Percentiles rank a stretch among this genome's conserved stretches.
phyloP scores from a whole-genome alignment of 169 alveolate species.

The Perkinsus marinus region DNA sequence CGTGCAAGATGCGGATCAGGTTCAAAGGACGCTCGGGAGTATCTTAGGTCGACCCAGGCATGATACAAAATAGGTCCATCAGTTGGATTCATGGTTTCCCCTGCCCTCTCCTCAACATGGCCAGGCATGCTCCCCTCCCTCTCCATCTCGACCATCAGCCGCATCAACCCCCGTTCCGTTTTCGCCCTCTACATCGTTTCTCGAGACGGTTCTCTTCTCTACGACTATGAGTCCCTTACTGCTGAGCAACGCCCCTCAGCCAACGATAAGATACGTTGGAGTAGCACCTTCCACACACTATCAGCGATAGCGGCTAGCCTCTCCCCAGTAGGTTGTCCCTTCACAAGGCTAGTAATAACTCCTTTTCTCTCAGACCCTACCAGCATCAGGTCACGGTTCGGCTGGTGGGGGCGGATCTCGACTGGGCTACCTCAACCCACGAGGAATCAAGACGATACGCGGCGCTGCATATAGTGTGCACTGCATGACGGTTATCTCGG shows the following conservation, averaged over 20 bases:
- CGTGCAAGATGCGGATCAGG: too few relatives aligned
- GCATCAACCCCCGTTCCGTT: not conserved
- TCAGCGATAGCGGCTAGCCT: not conserved
- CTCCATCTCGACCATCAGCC: not conserved
- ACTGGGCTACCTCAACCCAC: not conserved
- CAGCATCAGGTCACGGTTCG: not conserved
- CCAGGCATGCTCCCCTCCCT: not conserved
- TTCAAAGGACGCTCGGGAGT: not conserved
- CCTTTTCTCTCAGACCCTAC: not conserved
- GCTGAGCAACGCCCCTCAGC: not conserved
- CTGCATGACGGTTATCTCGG: not conserved
- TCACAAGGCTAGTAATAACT: not conserved
- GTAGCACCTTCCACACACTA: not conserved
- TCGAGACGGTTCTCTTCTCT: not conserved
- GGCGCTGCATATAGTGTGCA: not conserved
- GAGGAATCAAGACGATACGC: not conserved
- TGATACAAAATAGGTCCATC: not conserved
- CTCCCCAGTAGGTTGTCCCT: not conserved
- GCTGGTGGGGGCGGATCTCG: not conserved
- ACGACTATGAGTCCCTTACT: not conserved
- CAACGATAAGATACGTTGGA: not conserved
- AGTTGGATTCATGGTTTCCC: not conserved
- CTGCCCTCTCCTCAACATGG: not conserved
- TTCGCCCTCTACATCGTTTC: not conserved
- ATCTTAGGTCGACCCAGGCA: not conserved